Evolutionary conservation across 139 green algal species (phyloP).

Genomic region (Trebouxia sp.): DNA sequence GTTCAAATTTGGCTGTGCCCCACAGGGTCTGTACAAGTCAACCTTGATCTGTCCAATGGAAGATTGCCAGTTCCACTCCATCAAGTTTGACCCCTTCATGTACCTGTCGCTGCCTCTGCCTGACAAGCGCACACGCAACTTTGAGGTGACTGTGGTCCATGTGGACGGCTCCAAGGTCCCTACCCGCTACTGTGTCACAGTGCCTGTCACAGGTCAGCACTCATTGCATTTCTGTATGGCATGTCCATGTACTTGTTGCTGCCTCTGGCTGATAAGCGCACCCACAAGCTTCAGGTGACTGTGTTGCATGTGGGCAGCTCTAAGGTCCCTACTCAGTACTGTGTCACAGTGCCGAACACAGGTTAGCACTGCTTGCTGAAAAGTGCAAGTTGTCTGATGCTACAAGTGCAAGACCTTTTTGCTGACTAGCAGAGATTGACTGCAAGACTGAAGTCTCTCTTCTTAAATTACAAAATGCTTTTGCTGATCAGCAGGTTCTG

Average conservation of each 20-base stretch:
- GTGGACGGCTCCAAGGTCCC: conserved; percentile 49
- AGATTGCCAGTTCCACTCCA: conserved; percentile 66
- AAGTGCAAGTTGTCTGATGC: too few species aligned
- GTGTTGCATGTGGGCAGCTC: too few species aligned
- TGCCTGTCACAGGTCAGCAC: conserved; percentile 51
- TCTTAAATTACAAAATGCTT: neutral
- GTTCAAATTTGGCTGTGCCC: neutral
- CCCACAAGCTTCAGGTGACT: too few species aligned
- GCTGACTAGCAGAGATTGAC: neutral
- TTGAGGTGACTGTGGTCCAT: conserved; percentile 66
- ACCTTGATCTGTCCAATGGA: conserved; percentile 80
- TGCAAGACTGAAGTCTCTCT: neutral
- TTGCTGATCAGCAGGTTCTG: neutral
- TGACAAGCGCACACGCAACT: conserved; percentile 37
- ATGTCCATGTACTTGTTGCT: too few species aligned
- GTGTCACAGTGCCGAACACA: too few species aligned
- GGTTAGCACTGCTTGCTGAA: too few species aligned
- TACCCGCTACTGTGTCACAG: conserved; percentile 40
- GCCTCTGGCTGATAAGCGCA: too few species aligned
- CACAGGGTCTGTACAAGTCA: conserved; percentile 83
- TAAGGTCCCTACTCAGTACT: too few species aligned
- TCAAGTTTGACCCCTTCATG: conserved; percentile 98
- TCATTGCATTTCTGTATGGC: too few species aligned
- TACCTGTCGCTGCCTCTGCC: conserved; percentile 94
- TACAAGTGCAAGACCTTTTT: neutral